Conservation (phyloP, 495 filamentous ascomycete genomes). For the Penicillium psychrofluorescens region DNA sequence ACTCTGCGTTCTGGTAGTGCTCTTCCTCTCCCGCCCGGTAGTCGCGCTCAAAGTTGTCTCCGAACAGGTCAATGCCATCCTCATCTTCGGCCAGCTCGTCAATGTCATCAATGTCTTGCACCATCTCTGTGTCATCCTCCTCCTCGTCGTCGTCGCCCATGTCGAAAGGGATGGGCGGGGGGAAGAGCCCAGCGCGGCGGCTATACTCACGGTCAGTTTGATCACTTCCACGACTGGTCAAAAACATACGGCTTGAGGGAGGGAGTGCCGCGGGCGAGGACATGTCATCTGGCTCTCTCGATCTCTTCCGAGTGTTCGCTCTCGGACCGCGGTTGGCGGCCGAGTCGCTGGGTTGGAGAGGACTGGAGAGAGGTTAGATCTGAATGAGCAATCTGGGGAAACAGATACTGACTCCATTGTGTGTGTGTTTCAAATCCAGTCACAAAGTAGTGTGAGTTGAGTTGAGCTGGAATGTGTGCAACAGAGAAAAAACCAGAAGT, state of each 20-base stretch:
- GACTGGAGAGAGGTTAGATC: constrained; percentile 36
- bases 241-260: constrained; percentile 61
- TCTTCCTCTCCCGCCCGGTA: constrained; percentile 56
- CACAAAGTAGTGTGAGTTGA: constrained; percentile 1
- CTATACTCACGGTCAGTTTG: constrained; percentile 18
- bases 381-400: constrained; percentile 11
- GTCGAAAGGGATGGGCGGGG: constrained; percentile 50
- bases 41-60: constrained; percentile 80
- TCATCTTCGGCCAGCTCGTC: constrained; percentile 97
- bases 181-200: constrained; percentile 27
- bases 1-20: constrained; percentile 57
- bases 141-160: constrained; percentile 68
- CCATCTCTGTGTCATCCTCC: constrained; percentile 63
- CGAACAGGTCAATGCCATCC: constrained; percentile 88
- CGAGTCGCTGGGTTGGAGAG: constrained; percentile 73
- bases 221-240: background rate
- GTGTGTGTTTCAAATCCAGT: background rate
- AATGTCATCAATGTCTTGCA: constrained; percentile 81
- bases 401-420: constrained; percentile 33
- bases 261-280: constrained; percentile 56
- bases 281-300: constrained; percentile 71
- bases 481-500: no score
- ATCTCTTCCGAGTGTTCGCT: constrained; percentile 67
- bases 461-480: no score
- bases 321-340: constrained; percentile 75